Evolutionary conservation across 768 basidiomycete species (phyloP), one percentile per base, ranked within the genome.

Genomic region (Pilatotrama ljubarskyi): DNA sequence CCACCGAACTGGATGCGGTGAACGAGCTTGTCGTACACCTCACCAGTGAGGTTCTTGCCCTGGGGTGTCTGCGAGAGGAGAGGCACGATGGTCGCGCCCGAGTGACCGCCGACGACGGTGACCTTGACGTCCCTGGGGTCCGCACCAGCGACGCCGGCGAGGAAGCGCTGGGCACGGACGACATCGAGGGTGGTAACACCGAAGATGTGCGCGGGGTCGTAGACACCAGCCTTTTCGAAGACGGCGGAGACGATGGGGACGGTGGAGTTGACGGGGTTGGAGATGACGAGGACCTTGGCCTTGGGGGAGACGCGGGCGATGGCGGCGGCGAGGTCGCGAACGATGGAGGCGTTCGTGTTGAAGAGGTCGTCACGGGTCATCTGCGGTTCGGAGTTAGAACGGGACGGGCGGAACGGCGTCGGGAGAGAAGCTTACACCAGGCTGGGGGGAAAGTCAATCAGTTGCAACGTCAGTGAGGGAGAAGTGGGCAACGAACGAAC

Each of bases 151-250:
- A 96, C 75, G 54, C 83, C 82, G 20, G 85, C 82, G 57, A 94
- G 83, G 86, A 98, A 98, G 60, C 92, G 93, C 44, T 92, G 86
- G 36, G 96, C 86, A 67, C 96, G 93, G 75, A 98, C 95, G 68
- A 99, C 94, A 70, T 99, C 96, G 71, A 99, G 92, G 70, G 95
- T 94, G 72, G 96, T 98, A 63, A 99, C 90, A 83, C 96, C 97
- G 74, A 97, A 98, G 69, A 98, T 74, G 66, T 84, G 90, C 60
- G 79, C 78, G 55, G 94, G 93, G 80, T 99, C 86, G 78, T 90
- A 98, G 60, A 91, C 91, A 62, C 95, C 95, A 13, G 90, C 90
- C 75, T 94, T 91, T 78, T 91, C 85, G 74, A 97, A 88, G 59
- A 91, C 90, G 66, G 87, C 84, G 44, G 95, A 94, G 66, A 97